Conservation (phyloP, 495 filamentous ascomycete species). For the Penicillium flavigenum region DNA sequence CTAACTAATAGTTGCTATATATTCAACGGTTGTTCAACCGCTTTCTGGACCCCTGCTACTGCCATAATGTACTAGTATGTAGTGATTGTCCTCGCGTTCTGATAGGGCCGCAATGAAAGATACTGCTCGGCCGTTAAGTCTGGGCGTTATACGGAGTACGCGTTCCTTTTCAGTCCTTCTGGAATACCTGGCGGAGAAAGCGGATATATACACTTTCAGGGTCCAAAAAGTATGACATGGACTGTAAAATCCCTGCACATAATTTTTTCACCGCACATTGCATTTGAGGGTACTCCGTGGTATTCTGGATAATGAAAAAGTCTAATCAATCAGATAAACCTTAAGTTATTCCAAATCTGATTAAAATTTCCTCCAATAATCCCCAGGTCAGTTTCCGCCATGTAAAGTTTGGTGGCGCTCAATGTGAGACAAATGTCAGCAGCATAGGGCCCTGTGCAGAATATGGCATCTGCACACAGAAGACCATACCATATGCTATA, state of each 20-base stretch:
- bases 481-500: not conserved
- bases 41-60: not conserved
- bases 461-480: not conserved
- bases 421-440: not conserved
- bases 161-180: not conserved
- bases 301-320: not conserved
- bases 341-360: not conserved
- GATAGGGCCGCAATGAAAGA: not conserved
- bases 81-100: not conserved
- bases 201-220: not conserved
- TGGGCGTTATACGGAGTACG: not conserved
- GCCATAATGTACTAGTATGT: not conserved
- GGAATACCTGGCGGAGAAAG: no score
- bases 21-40: not conserved
- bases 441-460: not conserved
- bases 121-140: not conserved
- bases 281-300: not conserved
- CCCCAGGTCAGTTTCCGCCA: not conserved
- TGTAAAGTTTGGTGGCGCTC: not conserved
- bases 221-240: not conserved
- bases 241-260: not conserved
- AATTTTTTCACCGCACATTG: not conserved
- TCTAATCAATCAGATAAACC: slow-evolving; percentile 13
- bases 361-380: not conserved
- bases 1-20: not conserved